These are phyloP conservation scores for Rhododendron mucronatum DNA, from an alignment of 148 eudicot genomes.

Conservation along the genomic window DNA sequence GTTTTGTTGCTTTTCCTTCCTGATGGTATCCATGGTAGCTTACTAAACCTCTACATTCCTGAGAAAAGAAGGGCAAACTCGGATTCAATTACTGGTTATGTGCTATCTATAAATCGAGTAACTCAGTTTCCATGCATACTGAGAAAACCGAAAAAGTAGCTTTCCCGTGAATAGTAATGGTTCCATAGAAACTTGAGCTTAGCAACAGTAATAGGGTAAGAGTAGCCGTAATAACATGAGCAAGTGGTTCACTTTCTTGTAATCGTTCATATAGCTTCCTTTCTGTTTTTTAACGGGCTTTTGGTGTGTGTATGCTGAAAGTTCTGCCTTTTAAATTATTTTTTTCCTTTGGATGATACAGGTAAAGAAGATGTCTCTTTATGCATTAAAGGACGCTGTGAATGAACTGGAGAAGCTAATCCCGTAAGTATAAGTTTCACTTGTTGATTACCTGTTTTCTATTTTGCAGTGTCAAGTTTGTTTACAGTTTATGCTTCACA, in stretches of 20 bases:
- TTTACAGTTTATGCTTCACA: not conserved
- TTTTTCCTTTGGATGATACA: not conserved
- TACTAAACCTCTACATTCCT: not conserved
- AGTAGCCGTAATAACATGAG: not conserved
- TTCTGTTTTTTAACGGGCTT: not conserved
- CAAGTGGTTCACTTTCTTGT: not conserved
- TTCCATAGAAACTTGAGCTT: not conserved
- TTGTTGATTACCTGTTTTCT: not conserved
- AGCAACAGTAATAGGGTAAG: not conserved
- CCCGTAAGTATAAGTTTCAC: conserved; percentile 12
- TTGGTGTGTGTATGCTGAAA: not conserved
- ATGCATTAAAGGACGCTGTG: conserved; percentile 21
- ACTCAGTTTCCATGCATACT: not conserved
- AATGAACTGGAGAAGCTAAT: conserved; percentile 9
- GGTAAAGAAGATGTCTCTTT: conserved; percentile 35
- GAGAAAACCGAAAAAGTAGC: not conserved
- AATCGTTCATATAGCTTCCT: not conserved
- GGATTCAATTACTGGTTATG: not conserved
- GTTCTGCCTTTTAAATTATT: not conserved
- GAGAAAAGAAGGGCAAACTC: not conserved
- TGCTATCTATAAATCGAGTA: not conserved
- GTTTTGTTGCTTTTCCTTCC: not conserved
- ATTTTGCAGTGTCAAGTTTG: not conserved
- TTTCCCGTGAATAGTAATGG: not conserved
- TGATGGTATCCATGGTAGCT: not conserved